Base-by-base conservation (phyloP, 2,329 filamentous ascomycete species). In the Fonsecaea erecta region DNA sequence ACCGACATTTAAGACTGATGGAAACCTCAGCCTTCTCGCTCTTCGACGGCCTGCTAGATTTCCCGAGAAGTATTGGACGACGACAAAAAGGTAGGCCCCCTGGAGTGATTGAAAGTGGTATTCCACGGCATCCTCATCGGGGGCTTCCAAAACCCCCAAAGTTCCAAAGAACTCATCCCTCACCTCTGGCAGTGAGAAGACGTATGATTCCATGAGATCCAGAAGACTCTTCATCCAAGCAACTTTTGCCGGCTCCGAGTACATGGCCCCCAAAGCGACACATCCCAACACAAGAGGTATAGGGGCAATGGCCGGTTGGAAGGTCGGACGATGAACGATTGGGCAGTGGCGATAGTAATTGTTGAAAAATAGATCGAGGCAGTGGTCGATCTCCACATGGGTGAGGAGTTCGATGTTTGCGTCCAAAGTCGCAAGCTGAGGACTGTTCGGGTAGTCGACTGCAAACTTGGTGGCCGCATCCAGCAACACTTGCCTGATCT, bases 51-150 rank as follows among this genome's bases (percentile, higher is more conserved):
- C 76, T 2, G 73, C 65, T 11, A 71, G 73, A 64, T 73, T 77
- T 7, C 80, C 80, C 4, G 78, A 76, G 78, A 80, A 82, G 65
- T 80, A 82, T 61, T 82, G 80, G 2, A 74, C 73, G 37, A 78
- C 68, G 0, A 77, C 71, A 55, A 80, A 79, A 30, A 82, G 65
- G 58, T 80, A 77, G 1, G 77, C 79, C 11, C 78, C 79, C 64
- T 80, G 79, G 24, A 81, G 73, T 40, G 76, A 74, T 61, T 79
- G 76, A 34, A 81, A 79, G 18, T 73, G 75, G 28, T 69, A 65
- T 75, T 75, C 78, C 26, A 75, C 73, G 3, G 60, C 74, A 12
- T 70, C 68, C 40, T 71, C 71, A 16, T 73, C 71, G 14, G 66
- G 56, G 32, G 55, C 71, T 52, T 62, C 70, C 14, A 56, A 62